Evolutionary conservation across 2,329 filamentous ascomycete species (phyloP).

Genomic region (Macrophomina phaseolina): DNA sequence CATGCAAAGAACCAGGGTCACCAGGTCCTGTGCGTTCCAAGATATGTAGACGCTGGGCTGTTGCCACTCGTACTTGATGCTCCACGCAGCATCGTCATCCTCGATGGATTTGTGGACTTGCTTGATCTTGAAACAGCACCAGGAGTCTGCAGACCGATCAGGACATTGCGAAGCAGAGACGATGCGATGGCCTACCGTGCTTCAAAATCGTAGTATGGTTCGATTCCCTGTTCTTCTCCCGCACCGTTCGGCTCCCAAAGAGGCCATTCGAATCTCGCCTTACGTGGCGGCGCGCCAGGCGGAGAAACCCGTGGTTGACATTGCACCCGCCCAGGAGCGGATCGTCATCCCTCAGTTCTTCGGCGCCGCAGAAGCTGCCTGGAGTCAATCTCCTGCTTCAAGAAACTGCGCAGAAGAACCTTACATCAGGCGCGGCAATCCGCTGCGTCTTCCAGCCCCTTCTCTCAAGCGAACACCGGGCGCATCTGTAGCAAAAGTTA

Average conservation of each 20-base stretch:
- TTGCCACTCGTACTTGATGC: background rate
- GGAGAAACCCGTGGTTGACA: background rate
- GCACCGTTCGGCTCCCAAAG: conserved; percentile 2
- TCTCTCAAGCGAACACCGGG: too few species aligned
- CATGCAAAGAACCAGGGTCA: background rate
- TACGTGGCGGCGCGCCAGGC: background rate
- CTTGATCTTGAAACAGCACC: conserved; percentile 22
- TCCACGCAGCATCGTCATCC: too few species aligned
- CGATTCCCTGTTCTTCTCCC: background rate
- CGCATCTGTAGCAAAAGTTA: too few species aligned
- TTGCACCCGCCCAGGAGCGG: too few species aligned
- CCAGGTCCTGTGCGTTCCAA: background rate
- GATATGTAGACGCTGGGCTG: conserved; percentile 7
- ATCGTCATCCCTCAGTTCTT: background rate
- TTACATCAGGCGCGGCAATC: background rate
- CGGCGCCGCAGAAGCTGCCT: background rate
- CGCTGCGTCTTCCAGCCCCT: too few species aligned
- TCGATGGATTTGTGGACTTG: background rate
- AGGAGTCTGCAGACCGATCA: conserved; percentile 5
- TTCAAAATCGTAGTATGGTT: background rate
- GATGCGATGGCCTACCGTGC: background rate
- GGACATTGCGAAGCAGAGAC: background rate
- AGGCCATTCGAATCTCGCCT: conserved; percentile 14
- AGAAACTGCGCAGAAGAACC: background rate
- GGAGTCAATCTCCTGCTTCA: background rate